phyloP scores from a whole-genome alignment of 192 early-diverging fungal genomes.

The Backusella morwellensis region DNA sequence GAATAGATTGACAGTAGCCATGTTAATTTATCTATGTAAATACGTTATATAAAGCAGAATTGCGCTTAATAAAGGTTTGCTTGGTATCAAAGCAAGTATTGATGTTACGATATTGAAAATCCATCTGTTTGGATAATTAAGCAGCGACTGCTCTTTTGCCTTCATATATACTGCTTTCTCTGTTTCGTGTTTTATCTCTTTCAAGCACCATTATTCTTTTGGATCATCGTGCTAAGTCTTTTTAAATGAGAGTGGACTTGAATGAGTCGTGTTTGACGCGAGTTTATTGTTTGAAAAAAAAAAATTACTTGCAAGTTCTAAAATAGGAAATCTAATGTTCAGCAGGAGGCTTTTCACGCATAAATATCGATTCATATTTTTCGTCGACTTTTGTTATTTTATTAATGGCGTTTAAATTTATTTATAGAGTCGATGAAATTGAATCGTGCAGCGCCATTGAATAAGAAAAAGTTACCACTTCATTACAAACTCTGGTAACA shows the following conservation, averaged over 20 bases:
- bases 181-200: background rate
- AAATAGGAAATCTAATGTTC: background rate
- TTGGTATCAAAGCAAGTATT: background rate
- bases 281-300: background rate
- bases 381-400: no score
- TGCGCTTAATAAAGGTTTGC: background rate
- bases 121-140: background rate
- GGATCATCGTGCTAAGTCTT: background rate
- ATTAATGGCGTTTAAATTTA: no score
- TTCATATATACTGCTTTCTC: background rate
- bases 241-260: background rate
- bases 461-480: no score
- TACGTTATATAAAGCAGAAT: background rate
- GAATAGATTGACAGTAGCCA: background rate
- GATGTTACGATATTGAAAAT: background rate
- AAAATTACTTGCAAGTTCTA: background rate
- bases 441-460: background rate
- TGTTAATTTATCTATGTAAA: background rate
- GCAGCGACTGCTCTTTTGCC: background rate
- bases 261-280: background rate
- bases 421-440: no score
- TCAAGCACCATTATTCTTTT: background rate
- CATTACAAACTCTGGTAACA: no score
- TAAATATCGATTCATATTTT: no score
- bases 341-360: no score